Conservation (phyloP, 768 basidiomycete species). For the Butyriboletus loyo region DNA sequence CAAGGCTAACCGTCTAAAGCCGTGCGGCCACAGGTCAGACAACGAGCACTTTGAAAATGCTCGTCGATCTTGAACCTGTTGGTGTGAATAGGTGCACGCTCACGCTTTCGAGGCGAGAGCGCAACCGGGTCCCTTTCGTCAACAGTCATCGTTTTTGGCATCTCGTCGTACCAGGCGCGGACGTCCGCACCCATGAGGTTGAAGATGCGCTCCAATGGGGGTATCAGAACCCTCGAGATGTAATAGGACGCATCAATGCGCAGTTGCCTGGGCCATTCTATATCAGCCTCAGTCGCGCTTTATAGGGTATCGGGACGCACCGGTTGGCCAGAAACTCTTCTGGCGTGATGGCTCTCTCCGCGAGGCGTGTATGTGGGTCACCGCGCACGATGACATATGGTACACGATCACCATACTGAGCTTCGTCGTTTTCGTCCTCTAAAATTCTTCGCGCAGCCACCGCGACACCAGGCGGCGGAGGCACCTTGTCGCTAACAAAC, state of each 20-base stretch:
- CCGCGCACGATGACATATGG: conserved; percentile 84
- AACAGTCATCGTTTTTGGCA: conserved; percentile 60
- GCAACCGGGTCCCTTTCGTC: conserved; percentile 35
- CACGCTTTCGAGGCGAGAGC: conserved; percentile 36
- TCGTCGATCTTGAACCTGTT: conserved; percentile 61
- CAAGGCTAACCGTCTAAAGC: conserved; percentile 50
- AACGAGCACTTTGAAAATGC: conserved; percentile 70
- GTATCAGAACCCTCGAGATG: conserved; percentile 81
- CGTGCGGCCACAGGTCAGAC: conserved; percentile 60
- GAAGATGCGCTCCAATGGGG: conserved; percentile 87
- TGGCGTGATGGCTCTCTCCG: conserved; percentile 74
- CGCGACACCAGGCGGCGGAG: conserved; percentile 88
- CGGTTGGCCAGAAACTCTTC: conserved; percentile 62
- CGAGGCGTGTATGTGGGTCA: conserved; percentile 58
- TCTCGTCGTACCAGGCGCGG: conserved; percentile 79
- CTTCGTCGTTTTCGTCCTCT: conserved; percentile 75
- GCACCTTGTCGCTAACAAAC: conserved; percentile 63
- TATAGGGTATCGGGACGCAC: conserved; percentile 36
- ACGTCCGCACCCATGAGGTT: conserved; percentile 89
- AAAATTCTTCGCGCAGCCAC: conserved; percentile 77
- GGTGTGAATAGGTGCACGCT: conserved; percentile 24
- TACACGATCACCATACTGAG: conserved; percentile 90
- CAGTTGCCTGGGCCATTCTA: conserved; percentile 44
- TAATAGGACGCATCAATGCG: conserved; percentile 89
- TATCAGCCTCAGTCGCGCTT: not conserved